Conservation (phyloP, 495 filamentous ascomycete species). For the Melanomma pulvis-pyrius region DNA sequence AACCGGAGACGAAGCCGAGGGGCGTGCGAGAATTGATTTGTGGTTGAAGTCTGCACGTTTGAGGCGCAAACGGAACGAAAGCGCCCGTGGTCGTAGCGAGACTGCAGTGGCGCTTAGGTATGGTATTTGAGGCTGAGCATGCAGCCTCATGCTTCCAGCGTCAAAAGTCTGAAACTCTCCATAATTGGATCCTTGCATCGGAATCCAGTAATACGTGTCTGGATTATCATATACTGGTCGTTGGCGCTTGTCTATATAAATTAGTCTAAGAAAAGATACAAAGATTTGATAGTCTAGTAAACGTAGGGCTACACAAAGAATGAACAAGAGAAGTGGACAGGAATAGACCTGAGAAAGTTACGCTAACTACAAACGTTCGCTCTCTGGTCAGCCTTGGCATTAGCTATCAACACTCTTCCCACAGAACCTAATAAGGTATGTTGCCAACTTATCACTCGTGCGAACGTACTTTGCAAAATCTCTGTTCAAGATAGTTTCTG, state of each 20-base stretch:
- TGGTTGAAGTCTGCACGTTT: constrained; percentile 1
- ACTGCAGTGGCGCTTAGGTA: constrained; percentile 1
- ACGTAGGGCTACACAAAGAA: neutral
- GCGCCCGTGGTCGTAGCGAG: neutral
- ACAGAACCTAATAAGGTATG: too few relatives aligned
- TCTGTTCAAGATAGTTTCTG: too few relatives aligned
- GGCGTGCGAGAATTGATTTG: neutral
- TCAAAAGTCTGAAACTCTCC: neutral
- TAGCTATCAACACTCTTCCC: too few relatives aligned
- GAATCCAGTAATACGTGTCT: neutral
- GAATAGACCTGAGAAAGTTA: neutral
- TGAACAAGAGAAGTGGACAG: neutral
- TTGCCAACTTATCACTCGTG: too few relatives aligned
- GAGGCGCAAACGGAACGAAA: constrained; percentile 1
- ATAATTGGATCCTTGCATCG: constrained; percentile 6
- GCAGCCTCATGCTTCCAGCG: neutral
- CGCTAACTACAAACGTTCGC: neutral
- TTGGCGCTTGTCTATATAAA: neutral
- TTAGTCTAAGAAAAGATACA: constrained; percentile 16
- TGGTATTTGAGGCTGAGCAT: constrained; percentile 12
- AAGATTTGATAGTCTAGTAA: neutral
- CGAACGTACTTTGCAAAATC: too few relatives aligned
- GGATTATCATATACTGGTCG: neutral
- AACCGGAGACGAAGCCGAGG: neutral
- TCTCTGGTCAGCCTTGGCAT: too few relatives aligned